phyloP scores from a whole-genome alignment of 2,329 filamentous ascomycete species.

The Ceratocystis cubensis region DNA sequence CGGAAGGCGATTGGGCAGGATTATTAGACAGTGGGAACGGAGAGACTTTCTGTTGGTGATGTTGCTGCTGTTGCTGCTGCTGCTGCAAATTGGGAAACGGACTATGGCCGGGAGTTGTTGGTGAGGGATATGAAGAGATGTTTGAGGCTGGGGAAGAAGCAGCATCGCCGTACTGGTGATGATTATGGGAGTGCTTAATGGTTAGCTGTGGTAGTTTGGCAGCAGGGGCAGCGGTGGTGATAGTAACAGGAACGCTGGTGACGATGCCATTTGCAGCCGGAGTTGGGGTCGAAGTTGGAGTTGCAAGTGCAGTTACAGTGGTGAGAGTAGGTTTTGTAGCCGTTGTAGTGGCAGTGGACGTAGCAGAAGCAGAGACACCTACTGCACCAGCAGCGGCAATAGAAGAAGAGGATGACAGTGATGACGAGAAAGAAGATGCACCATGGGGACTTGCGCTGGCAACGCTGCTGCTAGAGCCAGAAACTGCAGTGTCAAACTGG shows the following conservation, averaged over 20 bases:
- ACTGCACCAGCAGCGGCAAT: neutral
- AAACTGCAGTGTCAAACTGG: neutral
- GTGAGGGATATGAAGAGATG: neutral
- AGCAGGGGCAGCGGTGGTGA: neutral
- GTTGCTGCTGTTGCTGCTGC: neutral
- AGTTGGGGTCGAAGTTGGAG: no score
- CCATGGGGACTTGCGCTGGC: neutral
- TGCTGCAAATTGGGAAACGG: neutral
- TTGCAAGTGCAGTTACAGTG: no score
- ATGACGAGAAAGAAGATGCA: no score
- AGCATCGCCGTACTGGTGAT: neutral
- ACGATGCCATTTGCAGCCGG: neutral
- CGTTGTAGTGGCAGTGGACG: neutral
- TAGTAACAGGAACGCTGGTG: neutral
- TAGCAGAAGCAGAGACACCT: neutral
- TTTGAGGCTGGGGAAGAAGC: neutral
- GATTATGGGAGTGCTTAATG: neutral
- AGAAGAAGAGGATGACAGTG: slow-evolving; percentile 1
- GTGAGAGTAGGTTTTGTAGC: neutral
- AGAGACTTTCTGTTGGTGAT: slow-evolving; percentile 21
- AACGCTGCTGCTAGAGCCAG: neutral
- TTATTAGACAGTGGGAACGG: neutral
- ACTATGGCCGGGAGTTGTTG: slow-evolving; percentile 1
- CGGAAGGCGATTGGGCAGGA: slow-evolving; percentile 18
- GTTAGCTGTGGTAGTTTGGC: neutral